These are phyloP conservation scores for Metschnikowia koreensis DNA, from an alignment of 805 yeast species.

Conservation along the genomic window DNA sequence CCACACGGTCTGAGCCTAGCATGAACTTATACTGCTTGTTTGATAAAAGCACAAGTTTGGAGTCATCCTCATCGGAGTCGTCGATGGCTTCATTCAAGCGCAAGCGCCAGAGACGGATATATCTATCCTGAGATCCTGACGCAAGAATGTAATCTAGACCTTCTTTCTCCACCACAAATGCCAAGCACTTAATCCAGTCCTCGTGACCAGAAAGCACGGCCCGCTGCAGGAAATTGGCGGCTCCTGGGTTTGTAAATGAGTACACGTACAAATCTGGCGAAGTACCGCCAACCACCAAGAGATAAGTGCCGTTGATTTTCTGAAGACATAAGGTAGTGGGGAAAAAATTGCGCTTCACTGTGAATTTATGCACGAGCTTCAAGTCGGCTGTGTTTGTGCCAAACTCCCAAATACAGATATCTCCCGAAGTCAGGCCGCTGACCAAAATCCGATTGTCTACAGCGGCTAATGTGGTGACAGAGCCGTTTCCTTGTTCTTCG, in stretches of 20 bases:
- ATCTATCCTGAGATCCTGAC: constrained; percentile 89
- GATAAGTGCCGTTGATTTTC: constrained; percentile 33
- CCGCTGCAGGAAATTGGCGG: constrained; percentile 29
- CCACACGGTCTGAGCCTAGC: constrained; percentile 36
- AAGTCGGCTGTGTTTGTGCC: neutral
- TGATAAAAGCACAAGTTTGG: constrained; percentile 53
- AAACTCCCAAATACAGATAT: constrained; percentile 51
- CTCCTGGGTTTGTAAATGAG: constrained; percentile 32
- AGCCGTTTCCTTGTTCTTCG: constrained; percentile 41
- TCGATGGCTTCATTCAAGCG: constrained; percentile 54
- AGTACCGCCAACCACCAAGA: constrained; percentile 76
- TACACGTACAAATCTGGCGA: constrained; percentile 52
- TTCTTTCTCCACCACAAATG: constrained; percentile 49
- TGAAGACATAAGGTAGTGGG: constrained; percentile 41
- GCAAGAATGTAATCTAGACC: constrained; percentile 67
- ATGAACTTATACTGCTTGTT: constrained; percentile 71
- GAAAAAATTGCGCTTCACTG: constrained; percentile 46
- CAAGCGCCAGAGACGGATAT: constrained; percentile 86
- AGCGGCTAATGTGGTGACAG: constrained; percentile 56
- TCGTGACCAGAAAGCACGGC: constrained; percentile 85
- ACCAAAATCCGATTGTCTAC: constrained; percentile 39
- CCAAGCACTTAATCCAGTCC: constrained; percentile 86
- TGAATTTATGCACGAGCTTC: constrained; percentile 17
- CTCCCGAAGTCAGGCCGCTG: constrained; percentile 67
- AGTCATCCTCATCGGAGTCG: constrained; percentile 52